Base-by-base conservation (phyloP, 495 filamentous ascomycete genomes). In the Aspergillus affinis region DNA sequence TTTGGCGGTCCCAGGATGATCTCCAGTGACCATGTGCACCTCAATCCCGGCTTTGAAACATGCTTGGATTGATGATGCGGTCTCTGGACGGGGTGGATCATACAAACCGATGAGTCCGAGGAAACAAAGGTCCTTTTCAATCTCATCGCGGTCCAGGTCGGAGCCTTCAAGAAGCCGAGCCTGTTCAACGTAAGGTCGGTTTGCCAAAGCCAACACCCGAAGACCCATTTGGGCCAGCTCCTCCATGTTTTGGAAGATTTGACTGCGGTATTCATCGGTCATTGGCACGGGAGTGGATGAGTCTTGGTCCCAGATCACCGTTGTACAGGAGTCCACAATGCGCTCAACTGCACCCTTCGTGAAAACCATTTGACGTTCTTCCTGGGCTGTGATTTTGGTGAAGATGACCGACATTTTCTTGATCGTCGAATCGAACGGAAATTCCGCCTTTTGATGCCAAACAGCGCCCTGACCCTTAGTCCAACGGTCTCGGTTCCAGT, bases 301-400 rank as follows among this genome's bases (percentile, higher is more conserved):
- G 4, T 65, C 76, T 9, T 74, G 64, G 20, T 71, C 67, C 70
- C 74, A 73, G 58, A 77, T 76, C 58, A 85, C 72, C 1, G 68
- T 71, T 5, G 73, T 77, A 72, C 90, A 93, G 8, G 90, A 70
- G 56, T 91, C 88, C 44, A 93, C 68, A n/a, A 93, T 78, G 19
- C 88, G 84, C 71, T 93, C 90, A 44, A 91, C 90, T 5, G 90
- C 90, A 3, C 90, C 90, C 69, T 93, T 93, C 55, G 84, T 86
- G 67, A 92, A 92, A 6, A 86, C 68, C 58, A 78, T 69, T 27
- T 80, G 65, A 2, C 58, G 73, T 1, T 32, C n/a, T 79, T 68
- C 20, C 62, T 67, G 65, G 79, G 9, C 82, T 78, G 64, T 69
- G 5, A 62, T 57, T 8, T 80, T 71, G 13, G 72, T 65, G 66